Evolutionary conservation across 2,329 filamentous ascomycete genomes (phyloP).

Genomic region (Immersiporthe knoxdaviesiana): DNA sequence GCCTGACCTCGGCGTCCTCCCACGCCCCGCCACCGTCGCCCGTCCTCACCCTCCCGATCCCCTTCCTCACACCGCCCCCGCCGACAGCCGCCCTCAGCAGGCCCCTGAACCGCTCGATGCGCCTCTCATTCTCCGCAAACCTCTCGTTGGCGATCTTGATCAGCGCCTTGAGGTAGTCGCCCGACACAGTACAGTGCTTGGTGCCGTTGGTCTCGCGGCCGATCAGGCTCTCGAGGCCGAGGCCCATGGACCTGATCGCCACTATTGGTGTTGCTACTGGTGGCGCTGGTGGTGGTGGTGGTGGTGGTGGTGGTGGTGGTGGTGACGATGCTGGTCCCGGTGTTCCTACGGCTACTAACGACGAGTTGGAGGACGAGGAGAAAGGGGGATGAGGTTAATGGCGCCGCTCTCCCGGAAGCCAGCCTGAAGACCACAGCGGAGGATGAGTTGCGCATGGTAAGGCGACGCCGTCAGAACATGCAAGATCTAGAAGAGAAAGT

Average conservation of each 20-base stretch:
- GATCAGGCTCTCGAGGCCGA: constrained; percentile 81
- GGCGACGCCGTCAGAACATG: constrained; percentile 81
- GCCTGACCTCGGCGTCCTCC: constrained; percentile 57
- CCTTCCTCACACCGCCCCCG: constrained; percentile 30
- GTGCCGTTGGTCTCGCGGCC: constrained; percentile 56
- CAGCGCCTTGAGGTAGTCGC: constrained; percentile 69
- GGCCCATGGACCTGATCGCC: constrained; percentile 80
- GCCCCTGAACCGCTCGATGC: constrained; percentile 66
- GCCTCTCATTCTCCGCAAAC: constrained; percentile 69
- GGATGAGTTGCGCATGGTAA: constrained; percentile 72
- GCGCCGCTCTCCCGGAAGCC: constrained; percentile 92
- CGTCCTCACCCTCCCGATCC: constrained; percentile 31
- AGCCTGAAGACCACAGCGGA: constrained; percentile 75
- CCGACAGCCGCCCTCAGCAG: constrained; percentile 48
- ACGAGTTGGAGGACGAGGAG: constrained; percentile 23
- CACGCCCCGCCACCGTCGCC: constrained; percentile 48
- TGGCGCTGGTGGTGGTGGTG: constrained; percentile 52
- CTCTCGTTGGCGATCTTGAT: constrained; percentile 73
- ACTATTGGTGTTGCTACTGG: constrained; percentile 68
- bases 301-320: constrained; percentile 53
- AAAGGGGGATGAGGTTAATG: constrained; percentile 60
- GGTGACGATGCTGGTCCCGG: too few relatives aligned
- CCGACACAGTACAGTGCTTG: constrained; percentile 58
- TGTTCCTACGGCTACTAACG: background rate
- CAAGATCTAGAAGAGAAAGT: constrained; percentile 71